Base-by-base conservation (phyloP, 164 flowering plant species). In the Magnolia changhungtana region DNA sequence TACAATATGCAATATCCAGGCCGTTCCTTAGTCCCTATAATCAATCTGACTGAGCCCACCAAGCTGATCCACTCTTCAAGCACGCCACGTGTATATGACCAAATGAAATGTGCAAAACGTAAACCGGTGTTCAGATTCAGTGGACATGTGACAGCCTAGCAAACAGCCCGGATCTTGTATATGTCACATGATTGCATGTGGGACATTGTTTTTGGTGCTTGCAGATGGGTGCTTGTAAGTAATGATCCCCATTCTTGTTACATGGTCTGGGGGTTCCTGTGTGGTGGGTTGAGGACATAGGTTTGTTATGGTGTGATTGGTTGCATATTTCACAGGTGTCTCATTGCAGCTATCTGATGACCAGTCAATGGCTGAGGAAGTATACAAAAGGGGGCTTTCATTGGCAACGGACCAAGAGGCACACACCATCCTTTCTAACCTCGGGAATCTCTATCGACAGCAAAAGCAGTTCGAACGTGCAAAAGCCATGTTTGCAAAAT, bases 371-470 rank as follows among this genome's bases (percentile, higher is more conserved):
- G 97, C 99, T 27, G 95, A 92, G 83, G 84, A 88, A 77, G 95
- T 87, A 49, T 93, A 86, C 75, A 92, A 89, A 79, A 84, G 83
- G 29, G 97, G 96, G 14, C 80, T 94, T 78, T 83, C 92, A 51
- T 79, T 90, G 72, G 85, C 94, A 7, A 78, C 84, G 13, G 75
- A 84, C 7, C 84, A 90, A 72, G 94, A 91, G 71, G 92, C 91
- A 24, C 97, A 92, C 79, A 79, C 90, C 2, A 84, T 87, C 29
- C 87, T 90, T 78, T 90, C 95, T 67, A 96, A 96, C 84, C 92
- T 96, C 20, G 97, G 97, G 67, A 92, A 88, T 80, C 87, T 96
- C 2, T 91, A 90, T 75, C 76, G 97, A 24, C 96, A 90, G 83
- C 89, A 86, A 75, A 88, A 82, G 75, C 84, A 81, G 63, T 89